Evolutionary conservation across 306 rosid genomes (phyloP).

Genomic region (Glycyrrhiza uralensis): DNA sequence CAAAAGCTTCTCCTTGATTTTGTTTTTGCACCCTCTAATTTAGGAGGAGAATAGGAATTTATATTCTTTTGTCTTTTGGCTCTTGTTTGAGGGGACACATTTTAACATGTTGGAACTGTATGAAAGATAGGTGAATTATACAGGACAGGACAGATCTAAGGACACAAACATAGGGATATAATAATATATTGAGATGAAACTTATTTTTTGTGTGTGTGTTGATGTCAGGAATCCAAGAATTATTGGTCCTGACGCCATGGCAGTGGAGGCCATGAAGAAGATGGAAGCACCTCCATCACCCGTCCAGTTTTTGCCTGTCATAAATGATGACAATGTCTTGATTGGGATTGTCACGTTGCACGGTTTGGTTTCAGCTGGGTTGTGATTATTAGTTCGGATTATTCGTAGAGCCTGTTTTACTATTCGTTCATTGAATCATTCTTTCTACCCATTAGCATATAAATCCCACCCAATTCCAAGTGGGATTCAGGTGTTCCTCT

Average conservation of each 20-base stretch:
- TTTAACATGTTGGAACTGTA: background rate
- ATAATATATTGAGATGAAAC: background rate
- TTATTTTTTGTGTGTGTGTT: conserved; percentile 7
- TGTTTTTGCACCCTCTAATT: background rate
- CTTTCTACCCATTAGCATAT: conserved; percentile 23
- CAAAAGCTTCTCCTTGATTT: background rate
- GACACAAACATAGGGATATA: background rate
- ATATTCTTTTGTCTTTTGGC: background rate
- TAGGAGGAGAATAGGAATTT: background rate
- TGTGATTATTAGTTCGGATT: conserved; percentile 38
- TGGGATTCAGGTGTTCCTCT: conserved; percentile 14
- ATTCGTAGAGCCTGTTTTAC: background rate
- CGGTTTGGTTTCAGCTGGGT: conserved; percentile 91
- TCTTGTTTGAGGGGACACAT: background rate
- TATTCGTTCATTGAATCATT: conserved; percentile 20
- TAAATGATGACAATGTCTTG: conserved; percentile 50
- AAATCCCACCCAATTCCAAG: background rate
- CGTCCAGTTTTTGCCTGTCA: conserved; percentile 92
- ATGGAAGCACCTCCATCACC: conserved; percentile 99
- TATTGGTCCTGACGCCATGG: conserved; percentile 79
- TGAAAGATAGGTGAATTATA: background rate
- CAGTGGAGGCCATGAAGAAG: conserved; percentile 94
- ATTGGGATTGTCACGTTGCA: conserved; percentile 97
- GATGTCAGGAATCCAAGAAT: conserved; percentile 69
- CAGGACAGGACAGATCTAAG: background rate